Percentiles rank a stretch among this genome's conserved stretches.
These are phyloP conservation scores for Tricholoma sp. DNA, from an alignment of 768 basidiomycete genomes.

Conservation along the genomic window DNA sequence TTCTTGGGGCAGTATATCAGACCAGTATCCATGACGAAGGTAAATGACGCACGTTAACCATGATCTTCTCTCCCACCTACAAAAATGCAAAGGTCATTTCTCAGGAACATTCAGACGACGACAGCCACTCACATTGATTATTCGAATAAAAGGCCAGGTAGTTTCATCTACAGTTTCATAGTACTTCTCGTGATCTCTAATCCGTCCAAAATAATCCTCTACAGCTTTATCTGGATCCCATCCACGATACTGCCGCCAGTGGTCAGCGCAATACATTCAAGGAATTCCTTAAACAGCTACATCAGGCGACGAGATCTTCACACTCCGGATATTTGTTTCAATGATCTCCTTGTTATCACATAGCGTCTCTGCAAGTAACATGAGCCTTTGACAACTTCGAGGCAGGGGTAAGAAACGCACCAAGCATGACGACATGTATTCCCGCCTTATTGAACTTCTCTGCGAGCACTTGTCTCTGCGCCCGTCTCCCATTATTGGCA, in stretches of 20 bases:
- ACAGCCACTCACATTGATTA: slow-evolving; percentile 73
- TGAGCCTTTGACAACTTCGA: not conserved
- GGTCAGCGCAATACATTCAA: slow-evolving; percentile 2
- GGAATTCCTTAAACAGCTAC: slow-evolving; percentile 40
- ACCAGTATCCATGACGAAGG: not conserved
- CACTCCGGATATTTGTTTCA: slow-evolving; percentile 88
- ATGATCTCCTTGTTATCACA: slow-evolving; percentile 94
- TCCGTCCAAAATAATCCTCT: slow-evolving; percentile 87
- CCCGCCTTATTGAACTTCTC: slow-evolving; percentile 83
- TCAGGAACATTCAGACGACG: not conserved
- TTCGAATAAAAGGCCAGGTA: slow-evolving; percentile 90
- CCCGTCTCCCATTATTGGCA: slow-evolving; percentile 85
- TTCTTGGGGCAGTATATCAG: slow-evolving; percentile 37
- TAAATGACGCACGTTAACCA: slow-evolving; percentile 68
- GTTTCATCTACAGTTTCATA: slow-evolving; percentile 92
- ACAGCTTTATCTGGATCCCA: slow-evolving; percentile 94
- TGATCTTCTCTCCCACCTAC: slow-evolving; percentile 92
- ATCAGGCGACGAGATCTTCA: slow-evolving; percentile 98
- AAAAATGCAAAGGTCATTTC: not conserved
- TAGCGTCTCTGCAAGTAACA: slow-evolving; percentile 61
- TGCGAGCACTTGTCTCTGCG: slow-evolving; percentile 61
- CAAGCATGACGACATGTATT: slow-evolving; percentile 91
- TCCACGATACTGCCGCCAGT: slow-evolving; percentile 63
- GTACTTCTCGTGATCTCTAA: slow-evolving; percentile 76
- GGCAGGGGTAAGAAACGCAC: slow-evolving; percentile 34